Evolutionary conservation across 805 yeast genomes (phyloP), one percentile per base, ranked within the genome.

Genomic region (Wickerhamiella azyma): DNA sequence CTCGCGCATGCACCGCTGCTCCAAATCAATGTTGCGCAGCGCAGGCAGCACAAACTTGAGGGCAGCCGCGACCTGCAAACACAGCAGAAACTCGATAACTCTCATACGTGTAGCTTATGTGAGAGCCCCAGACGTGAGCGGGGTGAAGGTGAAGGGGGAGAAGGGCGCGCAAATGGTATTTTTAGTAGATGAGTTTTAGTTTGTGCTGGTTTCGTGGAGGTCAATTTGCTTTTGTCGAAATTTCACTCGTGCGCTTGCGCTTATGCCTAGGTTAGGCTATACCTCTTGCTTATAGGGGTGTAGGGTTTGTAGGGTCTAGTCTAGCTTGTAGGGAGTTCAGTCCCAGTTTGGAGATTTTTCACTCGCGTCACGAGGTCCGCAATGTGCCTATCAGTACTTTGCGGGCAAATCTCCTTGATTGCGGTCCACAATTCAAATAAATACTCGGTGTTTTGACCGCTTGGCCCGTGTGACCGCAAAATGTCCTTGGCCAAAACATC

Each of bases 1-100:
- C 63, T 92, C 96, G 62, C 98, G 83, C 53, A 92, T 74, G 69
- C 98, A 92, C 48, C 80, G 75, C 32, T 89, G 88, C 32, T 51
- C 51, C 18, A 52, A 44, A 35, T 60, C 59, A 24, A 36, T 40
- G 14, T 48, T 46, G 19, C 57, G 51, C 30, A 48, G 33, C 16
- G 66, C 66, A 13, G 59, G 61, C 19, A 63, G 57, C 33, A 52
- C 48, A 52, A 63, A 62, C 39, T 53, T 53, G 26, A 63, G 54
- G 10, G 64, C 67, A 4, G 49, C 36, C 21, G 37, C 55, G 24
- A 36, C 36, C 24, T 46, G 42, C 29, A 46, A 46, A 9, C 50
- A n/a, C 17, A 52, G 26, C n/a, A 55, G 47, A 42, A 40, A 40
- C 24, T 48, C 36, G 3, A 52, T 18, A 21, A 46, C 26, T 30